Percentiles rank a stretch among this genome's conserved stretches.
Conservation (phyloP, 495 filamentous ascomycete species). For the Penicillium chermesinum region DNA sequence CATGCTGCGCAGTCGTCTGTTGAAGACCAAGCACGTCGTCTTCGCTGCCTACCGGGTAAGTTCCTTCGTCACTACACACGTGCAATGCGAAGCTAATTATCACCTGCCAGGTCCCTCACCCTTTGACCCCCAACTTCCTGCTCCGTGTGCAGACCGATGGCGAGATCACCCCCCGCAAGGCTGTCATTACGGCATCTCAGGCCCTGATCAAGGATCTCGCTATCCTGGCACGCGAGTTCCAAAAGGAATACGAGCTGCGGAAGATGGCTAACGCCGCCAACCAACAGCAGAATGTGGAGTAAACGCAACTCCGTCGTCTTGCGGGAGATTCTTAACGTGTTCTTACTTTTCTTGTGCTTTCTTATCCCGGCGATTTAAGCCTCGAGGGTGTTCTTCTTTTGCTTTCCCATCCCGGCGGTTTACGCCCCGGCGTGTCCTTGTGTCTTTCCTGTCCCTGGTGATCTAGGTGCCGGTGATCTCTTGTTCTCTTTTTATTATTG, state of each 20-base stretch:
- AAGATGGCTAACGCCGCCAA: slow-evolving; percentile 69
- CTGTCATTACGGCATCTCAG: slow-evolving; percentile 71
- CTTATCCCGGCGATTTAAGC: too few relatives aligned
- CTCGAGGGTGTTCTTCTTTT: background rate
- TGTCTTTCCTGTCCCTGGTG: too few relatives aligned
- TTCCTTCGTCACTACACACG: background rate
- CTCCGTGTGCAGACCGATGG: slow-evolving; percentile 94
- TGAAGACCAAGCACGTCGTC: slow-evolving; percentile 69
- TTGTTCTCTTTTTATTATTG: slow-evolving; percentile 2
- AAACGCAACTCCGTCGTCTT: too few relatives aligned
- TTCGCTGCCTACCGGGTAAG: slow-evolving; percentile 86
- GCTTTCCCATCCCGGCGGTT: too few relatives aligned
- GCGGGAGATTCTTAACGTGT: too few relatives aligned
- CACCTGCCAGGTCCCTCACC: slow-evolving; percentile 63
- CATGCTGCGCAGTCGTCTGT: slow-evolving; percentile 73
- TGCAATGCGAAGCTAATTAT: slow-evolving; percentile 8
- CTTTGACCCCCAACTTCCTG: slow-evolving; percentile 76
- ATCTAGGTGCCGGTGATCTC: background rate
- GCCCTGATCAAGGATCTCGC: slow-evolving; percentile 72
- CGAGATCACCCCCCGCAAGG: slow-evolving; percentile 75
- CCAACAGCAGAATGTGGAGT: slow-evolving; percentile 36
- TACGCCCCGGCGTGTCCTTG: too few relatives aligned
- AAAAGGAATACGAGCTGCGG: slow-evolving; percentile 88
- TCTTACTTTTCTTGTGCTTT: too few relatives aligned
- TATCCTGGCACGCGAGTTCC: slow-evolving; percentile 78